Evolutionary conservation across 768 basidiomycete genomes (phyloP), one percentile per base, ranked within the genome.

Genomic region (Antrodiella citrinella): DNA sequence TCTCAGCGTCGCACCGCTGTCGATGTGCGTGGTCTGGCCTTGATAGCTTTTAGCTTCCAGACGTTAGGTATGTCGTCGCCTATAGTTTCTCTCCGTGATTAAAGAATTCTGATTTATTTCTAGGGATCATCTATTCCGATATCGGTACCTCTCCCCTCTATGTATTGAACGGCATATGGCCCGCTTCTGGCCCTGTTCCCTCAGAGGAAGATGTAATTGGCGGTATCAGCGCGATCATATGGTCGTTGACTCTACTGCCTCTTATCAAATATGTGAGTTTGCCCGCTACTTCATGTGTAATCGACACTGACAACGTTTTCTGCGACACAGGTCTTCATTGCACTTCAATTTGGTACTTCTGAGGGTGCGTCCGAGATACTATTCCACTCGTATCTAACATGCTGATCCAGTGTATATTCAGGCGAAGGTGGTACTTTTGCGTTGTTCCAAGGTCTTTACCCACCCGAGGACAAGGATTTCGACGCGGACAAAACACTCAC

Each of bases 341-440:
- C 73, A 5, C 62, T 79, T 44, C 62, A 57, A 4, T 78, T 77
- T 52, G 74, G 71, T 7, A 82, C 78, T 0, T 39, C 56, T 2
- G 76, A 81, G 68, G 82, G 80, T 70, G 53, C 50, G 59, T 57
- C 12, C n/a, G n/a, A n/a, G n/a, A n/a, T n/a, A n/a, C n/a, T n/a
- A n/a, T n/a, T n/a, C n/a, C n/a, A n/a, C n/a, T n/a, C n/a, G n/a
- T n/a, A n/a, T n/a, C n/a, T n/a, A n/a, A n/a, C n/a, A n/a, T n/a
- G n/a, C n/a, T n/a, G n/a, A n/a, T n/a, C n/a, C n/a, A n/a, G n/a
- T n/a, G n/a, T n/a, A n/a, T n/a, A 40, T 54, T 1, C 51, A 73
- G 81, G 83, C 18, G 84, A 87, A 62, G 84, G 84, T 9, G 84
- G 83, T 9, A 74, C 78, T 2, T 86, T 84, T 55, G 82, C 83